These are phyloP conservation scores for Rhizopogon sp. DNA, from an alignment of 768 basidiomycete genomes.

Conservation along the genomic window DNA sequence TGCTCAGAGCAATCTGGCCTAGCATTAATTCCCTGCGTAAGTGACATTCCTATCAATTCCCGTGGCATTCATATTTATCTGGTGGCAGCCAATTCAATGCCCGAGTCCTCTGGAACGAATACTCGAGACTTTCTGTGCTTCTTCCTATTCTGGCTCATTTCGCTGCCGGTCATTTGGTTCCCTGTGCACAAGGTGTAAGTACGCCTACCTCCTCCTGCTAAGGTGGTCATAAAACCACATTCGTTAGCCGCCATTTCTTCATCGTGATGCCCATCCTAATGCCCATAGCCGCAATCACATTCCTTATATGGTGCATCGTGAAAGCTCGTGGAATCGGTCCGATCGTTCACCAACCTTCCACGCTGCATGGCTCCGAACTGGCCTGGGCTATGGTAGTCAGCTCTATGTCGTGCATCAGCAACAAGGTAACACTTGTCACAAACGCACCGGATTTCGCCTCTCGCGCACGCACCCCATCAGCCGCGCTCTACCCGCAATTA, in stretches of 20 bases:
- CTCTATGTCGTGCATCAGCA: conserved; percentile 75
- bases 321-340: conserved; percentile 77
- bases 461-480: conserved; percentile 49
- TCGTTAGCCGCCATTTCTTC: conserved; percentile 66
- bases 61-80: background rate
- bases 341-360: conserved; percentile 60
- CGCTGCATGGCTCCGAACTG: conserved; percentile 59
- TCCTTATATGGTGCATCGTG: conserved; percentile 75
- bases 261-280: conserved; percentile 71
- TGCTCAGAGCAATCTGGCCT: conserved; percentile 76
- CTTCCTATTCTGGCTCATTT: conserved; percentile 84
- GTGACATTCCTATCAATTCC: conserved; percentile 17
- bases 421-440: conserved; percentile 73
- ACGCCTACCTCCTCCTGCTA: conserved; percentile 6
- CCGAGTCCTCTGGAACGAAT: conserved; percentile 68
- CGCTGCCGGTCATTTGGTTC: conserved; percentile 77
- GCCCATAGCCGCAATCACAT: conserved; percentile 63
- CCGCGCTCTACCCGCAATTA: conserved; percentile 62
- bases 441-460: conserved; percentile 78
- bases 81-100: conserved; percentile 58
- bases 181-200: conserved; percentile 76
- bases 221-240: conserved; percentile 4
- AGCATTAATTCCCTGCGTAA: conserved; percentile 60
- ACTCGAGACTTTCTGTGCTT: conserved; percentile 77
- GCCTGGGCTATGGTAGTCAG: conserved; percentile 73